Conservation (phyloP, 495 filamentous ascomycete genomes). For the Xylaria venustula region DNA sequence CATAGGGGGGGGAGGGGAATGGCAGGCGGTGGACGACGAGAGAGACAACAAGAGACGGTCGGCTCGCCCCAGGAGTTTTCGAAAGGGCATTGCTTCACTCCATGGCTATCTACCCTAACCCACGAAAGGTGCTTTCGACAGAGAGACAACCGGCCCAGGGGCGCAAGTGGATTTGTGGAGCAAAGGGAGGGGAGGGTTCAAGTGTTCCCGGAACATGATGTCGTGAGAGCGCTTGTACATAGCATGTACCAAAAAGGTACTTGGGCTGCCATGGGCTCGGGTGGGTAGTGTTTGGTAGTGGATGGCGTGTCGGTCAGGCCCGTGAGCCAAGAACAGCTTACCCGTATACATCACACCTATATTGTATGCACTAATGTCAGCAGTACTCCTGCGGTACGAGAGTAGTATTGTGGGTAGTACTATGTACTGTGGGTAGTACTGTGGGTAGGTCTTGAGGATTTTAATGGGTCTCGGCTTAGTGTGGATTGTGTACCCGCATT, state of each 20-base stretch:
- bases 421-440: too few relatives aligned
- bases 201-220: conserved; percentile 32
- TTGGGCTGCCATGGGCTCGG: conserved; percentile 3
- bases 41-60: conserved; percentile 33
- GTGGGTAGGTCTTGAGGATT: conserved; percentile 1
- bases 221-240: conserved; percentile 22
- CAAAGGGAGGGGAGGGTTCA: conserved; percentile 20
- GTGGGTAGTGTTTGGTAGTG: background rate
- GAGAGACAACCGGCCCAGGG: conserved; percentile 31
- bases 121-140: conserved; percentile 28
- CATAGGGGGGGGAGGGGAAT: conserved; percentile 19
- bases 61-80: conserved; percentile 32
- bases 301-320: background rate
- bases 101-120: conserved; percentile 33
- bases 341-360: too few relatives aligned
- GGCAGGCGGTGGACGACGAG: conserved; percentile 33
- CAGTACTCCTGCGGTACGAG: too few relatives aligned
- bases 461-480: conserved; percentile 7
- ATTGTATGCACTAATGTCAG: too few relatives aligned
- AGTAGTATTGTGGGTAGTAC: too few relatives aligned
- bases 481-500: conserved; percentile 13
- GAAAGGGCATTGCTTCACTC: conserved; percentile 27
- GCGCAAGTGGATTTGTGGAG: conserved; percentile 29
- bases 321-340: background rate
- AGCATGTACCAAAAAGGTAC: conserved; percentile 23